Evolutionary conservation across 2,329 filamentous ascomycete genomes (phyloP), one percentile per base, ranked within the genome.

Genomic region (Penicillium sp.): DNA sequence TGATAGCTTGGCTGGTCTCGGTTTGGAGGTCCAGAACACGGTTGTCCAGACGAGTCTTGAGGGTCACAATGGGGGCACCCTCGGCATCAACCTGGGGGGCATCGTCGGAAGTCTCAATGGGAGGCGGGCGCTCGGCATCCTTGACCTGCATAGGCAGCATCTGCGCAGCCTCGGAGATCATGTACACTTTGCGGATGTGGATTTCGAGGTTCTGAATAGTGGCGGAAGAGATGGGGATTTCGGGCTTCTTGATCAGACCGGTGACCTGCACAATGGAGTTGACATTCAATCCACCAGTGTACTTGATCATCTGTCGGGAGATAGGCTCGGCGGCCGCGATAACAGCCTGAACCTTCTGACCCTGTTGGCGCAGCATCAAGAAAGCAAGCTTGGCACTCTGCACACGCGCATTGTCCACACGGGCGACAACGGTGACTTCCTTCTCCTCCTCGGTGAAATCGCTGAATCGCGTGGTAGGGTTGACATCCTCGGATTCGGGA

Each of bases 271-370:
- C 86, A 63, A 89, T 91, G 62, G 88, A 91, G 79, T 97, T 93
- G 39, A 87, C 80, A 67, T 84, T 88, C 61, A 96, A 76, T 36
- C 78, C 82, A 41, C 84, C 84, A 43, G 88, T 85, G 84, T 89
- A 97, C 78, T 97, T 97, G 69, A 97, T 90, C 93, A 97, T 97
- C 74, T 90, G 91, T 70, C 86, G 87, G 56, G 84, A 89, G 30
- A 91, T 83, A 43, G 76, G 82, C 56, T 69, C 75, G 29, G 80
- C 85, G 65, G 91, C 84, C 68, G 79, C 75, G 65, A 83, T 84
- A 42, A 97, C 87, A 45, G 88, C 91, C 78, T 97, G 92, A 32
- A 97, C 87, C 21, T 86, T 88, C 79, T 88, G 87, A 66, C 86
- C 82, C 71, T 89, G 85, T 72, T 91, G 83, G 58, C 90, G 84